These are phyloP conservation scores for Dothistroma septosporum DNA, from an alignment of 2,329 filamentous ascomycete genomes.

Conservation along the genomic window DNA sequence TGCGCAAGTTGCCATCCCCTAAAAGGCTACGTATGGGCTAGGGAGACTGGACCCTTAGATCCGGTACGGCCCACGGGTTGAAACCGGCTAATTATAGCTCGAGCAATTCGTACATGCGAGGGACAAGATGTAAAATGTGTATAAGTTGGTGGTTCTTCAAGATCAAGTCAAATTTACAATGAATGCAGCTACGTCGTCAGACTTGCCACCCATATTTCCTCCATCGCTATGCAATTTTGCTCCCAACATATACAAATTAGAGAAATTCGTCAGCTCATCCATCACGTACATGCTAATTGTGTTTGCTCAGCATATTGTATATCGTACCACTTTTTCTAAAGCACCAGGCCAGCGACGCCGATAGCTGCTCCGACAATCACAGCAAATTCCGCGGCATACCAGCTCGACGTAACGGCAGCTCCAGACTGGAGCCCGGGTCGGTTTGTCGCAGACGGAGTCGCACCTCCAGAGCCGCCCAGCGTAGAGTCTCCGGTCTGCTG, in stretches of 20 bases:
- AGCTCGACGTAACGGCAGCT: constrained; percentile 29
- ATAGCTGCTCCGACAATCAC: constrained; percentile 33
- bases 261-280: background rate
- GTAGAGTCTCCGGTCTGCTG: constrained; percentile 16
- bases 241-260: background rate
- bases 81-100: background rate
- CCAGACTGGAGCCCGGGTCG: constrained; percentile 40
- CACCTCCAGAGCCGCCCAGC: constrained; percentile 8
- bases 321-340: constrained; percentile 24
- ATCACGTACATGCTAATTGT: constrained; percentile 5
- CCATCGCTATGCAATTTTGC: constrained; percentile 1
- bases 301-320: background rate
- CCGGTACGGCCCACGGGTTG: background rate
- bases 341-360: constrained; percentile 32
- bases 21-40: background rate
- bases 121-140: background rate
- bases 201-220: background rate
- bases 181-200: background rate
- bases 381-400: constrained; percentile 30
- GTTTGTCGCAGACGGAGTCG: constrained; percentile 11
- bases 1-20: background rate
- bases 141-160: no score
- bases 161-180: background rate
- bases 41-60: background rate
- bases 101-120: background rate